Conservation (phyloP, 2,329 filamentous ascomycete genomes). For the Colletotrichum sp. region DNA sequence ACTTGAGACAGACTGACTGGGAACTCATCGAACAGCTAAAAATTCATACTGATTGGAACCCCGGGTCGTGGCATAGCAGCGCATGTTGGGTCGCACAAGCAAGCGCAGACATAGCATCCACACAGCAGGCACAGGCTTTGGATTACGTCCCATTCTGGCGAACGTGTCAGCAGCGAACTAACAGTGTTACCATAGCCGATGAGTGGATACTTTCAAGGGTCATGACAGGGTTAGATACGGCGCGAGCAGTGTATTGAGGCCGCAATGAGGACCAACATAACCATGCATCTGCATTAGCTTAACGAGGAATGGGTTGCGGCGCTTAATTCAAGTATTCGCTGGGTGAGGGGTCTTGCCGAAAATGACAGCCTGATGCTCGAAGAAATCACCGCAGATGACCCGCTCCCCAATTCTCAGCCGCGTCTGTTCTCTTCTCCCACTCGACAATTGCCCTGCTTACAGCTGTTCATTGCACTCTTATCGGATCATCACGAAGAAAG, state of each 20-base stretch:
- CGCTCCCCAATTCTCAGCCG: fast-evolving
- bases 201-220: not conserved
- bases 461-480: too few relatives aligned
- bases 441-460: not conserved
- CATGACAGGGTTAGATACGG: not conserved
- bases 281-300: not conserved
- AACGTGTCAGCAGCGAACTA: fast-evolving
- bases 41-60: too few relatives aligned
- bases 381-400: not conserved
- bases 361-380: not conserved
- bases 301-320: not conserved
- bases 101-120: fast-evolving
- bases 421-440: fast-evolving
- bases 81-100: fast-evolving
- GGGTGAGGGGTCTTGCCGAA: not conserved
- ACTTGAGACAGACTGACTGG: too few relatives aligned
- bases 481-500: too few relatives aligned
- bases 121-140: not conserved
- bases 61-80: not conserved
- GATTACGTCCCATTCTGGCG: not conserved
- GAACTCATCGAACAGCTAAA: too few relatives aligned
- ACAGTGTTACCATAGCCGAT: not conserved
- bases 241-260: fast-evolving
- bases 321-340: fast-evolving
- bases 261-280: not conserved